Percentiles rank a stretch among this genome's conserved stretches.
These are phyloP conservation scores for Barnettozyma botsteinii DNA, from an alignment of 805 yeast species.

Conservation along the genomic window DNA sequence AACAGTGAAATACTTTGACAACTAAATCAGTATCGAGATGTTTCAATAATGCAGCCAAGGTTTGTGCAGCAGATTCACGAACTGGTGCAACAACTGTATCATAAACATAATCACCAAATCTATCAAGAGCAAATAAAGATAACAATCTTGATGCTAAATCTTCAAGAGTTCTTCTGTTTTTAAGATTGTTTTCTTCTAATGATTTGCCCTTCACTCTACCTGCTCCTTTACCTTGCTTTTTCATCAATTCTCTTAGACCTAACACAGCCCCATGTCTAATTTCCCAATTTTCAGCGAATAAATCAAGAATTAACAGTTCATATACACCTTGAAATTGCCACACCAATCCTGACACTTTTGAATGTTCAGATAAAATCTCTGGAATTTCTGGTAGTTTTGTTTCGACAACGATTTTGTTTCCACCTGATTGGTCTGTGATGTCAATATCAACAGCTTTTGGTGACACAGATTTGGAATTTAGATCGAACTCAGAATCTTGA, in stretches of 20 bases:
- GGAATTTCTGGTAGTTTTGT: conserved; percentile 59
- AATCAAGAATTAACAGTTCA: conserved; percentile 70
- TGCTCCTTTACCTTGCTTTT: conserved; percentile 78
- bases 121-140: conserved; percentile 82
- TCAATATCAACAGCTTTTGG: conserved; percentile 33
- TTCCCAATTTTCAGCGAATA: conserved; percentile 89
- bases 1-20: conserved; percentile 54
- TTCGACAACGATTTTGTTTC: conserved; percentile 80
- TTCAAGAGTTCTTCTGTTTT: conserved; percentile 69
- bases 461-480: conserved; percentile 17
- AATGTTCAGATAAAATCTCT: conserved; percentile 64
- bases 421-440: conserved; percentile 74
- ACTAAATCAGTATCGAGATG: conserved; percentile 57
- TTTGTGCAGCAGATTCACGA: conserved; percentile 93
- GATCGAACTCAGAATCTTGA: conserved; percentile 24
- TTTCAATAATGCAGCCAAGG: conserved; percentile 81
- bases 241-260: conserved; percentile 82
- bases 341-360: conserved; percentile 63
- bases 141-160: conserved; percentile 83
- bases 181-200: conserved; percentile 51
- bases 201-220: conserved; percentile 71
- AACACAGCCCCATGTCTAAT: conserved; percentile 92
- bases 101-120: conserved; percentile 95
- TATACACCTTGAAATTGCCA: conserved; percentile 96
- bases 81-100: conserved; percentile 99